phyloP scores from a whole-genome alignment of 1,139 yeast species.

The Sugiyamaella grinbergsii region DNA sequence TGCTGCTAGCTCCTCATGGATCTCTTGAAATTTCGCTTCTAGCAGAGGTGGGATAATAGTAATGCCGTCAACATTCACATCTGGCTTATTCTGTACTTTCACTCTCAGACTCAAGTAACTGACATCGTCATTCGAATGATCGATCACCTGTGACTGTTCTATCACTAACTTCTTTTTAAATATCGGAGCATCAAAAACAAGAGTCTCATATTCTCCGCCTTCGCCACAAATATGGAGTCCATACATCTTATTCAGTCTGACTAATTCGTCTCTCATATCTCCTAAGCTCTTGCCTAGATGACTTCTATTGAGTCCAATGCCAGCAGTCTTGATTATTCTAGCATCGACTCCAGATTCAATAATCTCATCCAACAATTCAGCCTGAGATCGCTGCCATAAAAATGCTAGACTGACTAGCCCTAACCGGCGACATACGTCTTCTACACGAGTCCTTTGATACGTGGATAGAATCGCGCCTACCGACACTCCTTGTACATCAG shows the following conservation, averaged over 20 bases:
- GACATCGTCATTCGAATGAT: conserved; percentile 62
- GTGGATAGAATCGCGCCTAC: conserved; percentile 95
- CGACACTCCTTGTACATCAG: conserved; percentile 81
- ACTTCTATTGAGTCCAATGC: conserved; percentile 67
- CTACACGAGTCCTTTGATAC: conserved; percentile 91
- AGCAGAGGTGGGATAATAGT: conserved; percentile 51
- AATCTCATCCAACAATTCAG: conserved; percentile 80
- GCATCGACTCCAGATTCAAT: conserved; percentile 74
- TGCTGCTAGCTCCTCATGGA: conserved; percentile 38
- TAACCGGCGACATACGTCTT: conserved; percentile 77
- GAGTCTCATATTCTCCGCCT: conserved; percentile 95
- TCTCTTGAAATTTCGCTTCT: conserved; percentile 48
- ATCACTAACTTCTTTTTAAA: conserved; percentile 61
- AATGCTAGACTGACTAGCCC: conserved; percentile 71
- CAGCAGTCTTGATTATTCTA: conserved; percentile 87
- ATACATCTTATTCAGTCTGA: conserved; percentile 60
- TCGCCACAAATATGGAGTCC: conserved; percentile 96
- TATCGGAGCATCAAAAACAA: conserved; percentile 87
- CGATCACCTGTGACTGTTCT: conserved; percentile 47
- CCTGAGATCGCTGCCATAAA: conserved; percentile 88
- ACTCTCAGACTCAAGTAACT: conserved; percentile 57
- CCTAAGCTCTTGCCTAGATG: conserved; percentile 72
- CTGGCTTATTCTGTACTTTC: conserved; percentile 44
- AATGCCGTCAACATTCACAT: conserved; percentile 18
- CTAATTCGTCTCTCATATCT: conserved; percentile 61